Conservation (phyloP, 2,329 filamentous ascomycete genomes). For the Claviceps maximensis region DNA sequence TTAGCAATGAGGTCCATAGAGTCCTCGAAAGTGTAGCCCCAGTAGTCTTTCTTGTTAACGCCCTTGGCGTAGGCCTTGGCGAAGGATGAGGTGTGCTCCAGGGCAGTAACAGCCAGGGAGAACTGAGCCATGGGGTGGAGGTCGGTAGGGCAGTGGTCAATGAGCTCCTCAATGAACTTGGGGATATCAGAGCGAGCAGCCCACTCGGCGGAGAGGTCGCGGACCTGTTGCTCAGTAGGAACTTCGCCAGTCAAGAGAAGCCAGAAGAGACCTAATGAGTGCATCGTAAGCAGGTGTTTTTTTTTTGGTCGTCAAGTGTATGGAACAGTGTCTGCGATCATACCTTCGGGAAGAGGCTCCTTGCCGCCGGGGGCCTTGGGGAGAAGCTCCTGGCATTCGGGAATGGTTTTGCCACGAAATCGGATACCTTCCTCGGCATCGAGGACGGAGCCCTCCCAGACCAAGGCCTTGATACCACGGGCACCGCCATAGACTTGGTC, state of each 20-base stretch:
- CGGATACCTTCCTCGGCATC: constrained; percentile 98
- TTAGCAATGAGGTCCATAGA: constrained; percentile 99
- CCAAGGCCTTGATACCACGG: constrained; percentile 94
- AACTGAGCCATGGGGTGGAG: constrained; percentile 99
- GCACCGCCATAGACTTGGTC: constrained; percentile 99
- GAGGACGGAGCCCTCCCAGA: constrained; percentile 98
- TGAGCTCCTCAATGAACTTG: constrained; percentile 98
- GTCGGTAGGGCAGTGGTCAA: constrained; percentile 97
- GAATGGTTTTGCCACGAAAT: constrained; percentile 98
- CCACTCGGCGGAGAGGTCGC: constrained; percentile 96
- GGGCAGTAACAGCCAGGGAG: constrained; percentile 91
- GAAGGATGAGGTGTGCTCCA: constrained; percentile 96
- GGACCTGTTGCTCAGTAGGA: constrained; percentile 94
- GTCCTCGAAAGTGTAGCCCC: constrained; percentile 98
- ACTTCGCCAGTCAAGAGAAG: constrained; percentile 97
- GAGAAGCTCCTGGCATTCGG: constrained; percentile 94
- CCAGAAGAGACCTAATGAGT: constrained; percentile 79
- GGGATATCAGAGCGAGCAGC: constrained; percentile 92
- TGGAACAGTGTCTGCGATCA: constrained; percentile 7
- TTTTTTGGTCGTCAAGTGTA: not conserved
- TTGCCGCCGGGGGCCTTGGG: constrained; percentile 94
- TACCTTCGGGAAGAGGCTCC: constrained; percentile 92
- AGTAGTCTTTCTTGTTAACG: constrained; percentile 99
- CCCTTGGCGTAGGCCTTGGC: constrained; percentile 98
- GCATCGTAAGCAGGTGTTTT: not conserved